Percentiles rank a stretch among this genome's conserved stretches.
These are phyloP conservation scores for Neckera pumila DNA, from an alignment of 225 moss, liverwort and hornwort genomes.

Conservation along the genomic window DNA sequence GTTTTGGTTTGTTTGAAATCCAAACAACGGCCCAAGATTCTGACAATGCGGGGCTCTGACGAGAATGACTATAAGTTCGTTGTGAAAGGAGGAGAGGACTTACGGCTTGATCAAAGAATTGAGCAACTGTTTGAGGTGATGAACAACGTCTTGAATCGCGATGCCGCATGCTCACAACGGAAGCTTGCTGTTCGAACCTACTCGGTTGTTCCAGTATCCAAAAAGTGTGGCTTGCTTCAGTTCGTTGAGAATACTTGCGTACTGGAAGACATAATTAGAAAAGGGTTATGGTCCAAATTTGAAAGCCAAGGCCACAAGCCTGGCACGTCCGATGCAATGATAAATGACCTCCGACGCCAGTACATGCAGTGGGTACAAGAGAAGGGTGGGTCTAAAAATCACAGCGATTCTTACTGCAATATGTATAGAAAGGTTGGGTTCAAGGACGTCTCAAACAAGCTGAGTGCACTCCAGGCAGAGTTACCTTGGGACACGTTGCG, in stretches of 20 bases:
- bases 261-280: slow-evolving; percentile 70
- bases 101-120: slow-evolving; percentile 83
- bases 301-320: slow-evolving; percentile 36
- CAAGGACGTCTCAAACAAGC: slow-evolving; percentile 52
- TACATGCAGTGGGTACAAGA: slow-evolving; percentile 61
- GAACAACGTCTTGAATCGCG: slow-evolving; percentile 69
- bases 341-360: slow-evolving; percentile 26
- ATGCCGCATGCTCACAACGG: slow-evolving; percentile 57
- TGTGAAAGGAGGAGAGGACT: slow-evolving; percentile 93
- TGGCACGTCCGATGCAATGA: slow-evolving; percentile 19
- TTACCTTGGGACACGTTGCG: slow-evolving; percentile 82
- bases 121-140: slow-evolving; percentile 95
- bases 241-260: slow-evolving; percentile 83
- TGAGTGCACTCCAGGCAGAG: slow-evolving; percentile 45
- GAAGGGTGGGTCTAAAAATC: slow-evolving; percentile 39
- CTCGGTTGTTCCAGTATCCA: slow-evolving; percentile 75
- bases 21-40: slow-evolving; percentile 79
- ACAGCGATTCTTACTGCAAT: slow-evolving; percentile 48
- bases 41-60: slow-evolving; percentile 92
- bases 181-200: slow-evolving; percentile 61
- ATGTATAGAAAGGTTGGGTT: slow-evolving; percentile 49
- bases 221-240: slow-evolving; percentile 81
- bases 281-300: slow-evolving; percentile 58
- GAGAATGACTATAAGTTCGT: slow-evolving; percentile 90
- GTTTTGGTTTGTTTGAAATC: slow-evolving; percentile 59